Base-by-base conservation (phyloP, 164 flowering plant species). In the Tetrastigma voinierianum region DNA sequence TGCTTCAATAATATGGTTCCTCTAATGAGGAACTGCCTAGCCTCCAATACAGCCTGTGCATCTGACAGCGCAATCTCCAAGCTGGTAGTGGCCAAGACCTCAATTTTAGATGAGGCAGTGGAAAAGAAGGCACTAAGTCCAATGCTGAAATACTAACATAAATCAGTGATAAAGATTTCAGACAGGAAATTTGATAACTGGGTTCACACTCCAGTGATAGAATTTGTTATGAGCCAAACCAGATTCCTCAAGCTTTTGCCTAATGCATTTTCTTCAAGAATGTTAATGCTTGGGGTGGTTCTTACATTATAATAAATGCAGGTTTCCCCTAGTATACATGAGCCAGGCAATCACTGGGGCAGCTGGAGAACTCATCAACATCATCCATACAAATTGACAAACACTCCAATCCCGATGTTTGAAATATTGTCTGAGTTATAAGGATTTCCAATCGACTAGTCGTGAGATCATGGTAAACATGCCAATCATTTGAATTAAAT, bases 281-380 rank as follows among this genome's bases (percentile, higher is more conserved):
- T 87, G 65, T 89, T 90, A 43, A 94, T 77, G 67, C 60, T 82
- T 4, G 96, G 90, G 14, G 74, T 76, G 5, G 97, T 91, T 49
- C 89, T 81, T 2, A 90, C 96, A 75, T 91, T 90, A 68, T 87
- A 90, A 18, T 72, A 64, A 40, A 94, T 89, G 88, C 77, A 94
- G 75, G 17, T 85, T 86, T 51, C 89, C 95, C 65, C 92, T 78
- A 1, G 97, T 91, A 71, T 87, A 91, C 96, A 94, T 87, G 51
- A 94, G 92, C 98, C 98, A 94, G 45, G 98, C 97, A 60, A 88
- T 88, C 45, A 91, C 96, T 0, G 96, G 86, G 13, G 97, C 85
- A 57, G 96, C 96, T 0, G 92, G 92, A 88, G 78, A 94, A 86
- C 76, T 91, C 90, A 75, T 88, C 86, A 60, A 87, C 90, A 65